phyloP scores from a whole-genome alignment of 345 rosid genomes.

The Cardiospermum halicacabum region DNA sequence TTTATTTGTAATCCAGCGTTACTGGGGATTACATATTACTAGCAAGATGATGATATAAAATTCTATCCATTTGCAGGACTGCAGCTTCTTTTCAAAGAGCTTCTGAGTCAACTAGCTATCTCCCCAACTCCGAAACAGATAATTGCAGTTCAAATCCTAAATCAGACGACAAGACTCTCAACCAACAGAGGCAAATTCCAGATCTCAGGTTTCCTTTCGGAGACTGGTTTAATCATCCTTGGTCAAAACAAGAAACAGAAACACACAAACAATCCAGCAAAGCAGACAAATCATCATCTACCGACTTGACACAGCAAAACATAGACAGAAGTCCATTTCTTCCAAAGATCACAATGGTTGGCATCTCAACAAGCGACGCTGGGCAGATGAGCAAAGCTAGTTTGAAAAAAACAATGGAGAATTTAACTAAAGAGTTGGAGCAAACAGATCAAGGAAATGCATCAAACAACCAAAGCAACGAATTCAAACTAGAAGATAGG shows the following conservation, averaged over 20 bases:
- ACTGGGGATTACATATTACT: neutral
- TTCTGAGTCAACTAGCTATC: conserved; percentile 32
- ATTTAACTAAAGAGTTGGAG: conserved; percentile 69
- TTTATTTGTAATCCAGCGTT: neutral
- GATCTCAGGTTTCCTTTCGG: conserved; percentile 56
- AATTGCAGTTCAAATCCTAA: conserved; percentile 28
- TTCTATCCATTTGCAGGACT: conserved; percentile 49
- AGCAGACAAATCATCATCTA: conserved; percentile 21
- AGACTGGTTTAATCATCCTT: conserved; percentile 55
- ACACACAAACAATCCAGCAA: conserved; percentile 32
- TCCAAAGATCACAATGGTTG: conserved; percentile 98
- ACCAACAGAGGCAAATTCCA: conserved; percentile 27
- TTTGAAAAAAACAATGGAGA: conserved; percentile 83
- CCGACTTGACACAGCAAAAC: conserved; percentile 31
- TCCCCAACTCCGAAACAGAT: conserved; percentile 32
- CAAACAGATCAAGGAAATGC: conserved; percentile 50
- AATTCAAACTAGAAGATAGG: conserved; percentile 47
- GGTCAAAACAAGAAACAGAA: conserved; percentile 33
- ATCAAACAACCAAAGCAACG: conserved; percentile 19
- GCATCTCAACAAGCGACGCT: conserved; percentile 76
- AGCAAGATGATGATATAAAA: neutral
- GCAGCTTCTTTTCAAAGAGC: conserved; percentile 66
- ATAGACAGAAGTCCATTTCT: conserved; percentile 61
- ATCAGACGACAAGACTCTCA: conserved; percentile 27
- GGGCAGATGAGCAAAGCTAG: conserved; percentile 75